A percentile compares a stretch with the other conserved stretches of the same genome.
Evolutionary conservation across 805 yeast species (phyloP).

Genomic region (Jamesozyma rosinii): DNA sequence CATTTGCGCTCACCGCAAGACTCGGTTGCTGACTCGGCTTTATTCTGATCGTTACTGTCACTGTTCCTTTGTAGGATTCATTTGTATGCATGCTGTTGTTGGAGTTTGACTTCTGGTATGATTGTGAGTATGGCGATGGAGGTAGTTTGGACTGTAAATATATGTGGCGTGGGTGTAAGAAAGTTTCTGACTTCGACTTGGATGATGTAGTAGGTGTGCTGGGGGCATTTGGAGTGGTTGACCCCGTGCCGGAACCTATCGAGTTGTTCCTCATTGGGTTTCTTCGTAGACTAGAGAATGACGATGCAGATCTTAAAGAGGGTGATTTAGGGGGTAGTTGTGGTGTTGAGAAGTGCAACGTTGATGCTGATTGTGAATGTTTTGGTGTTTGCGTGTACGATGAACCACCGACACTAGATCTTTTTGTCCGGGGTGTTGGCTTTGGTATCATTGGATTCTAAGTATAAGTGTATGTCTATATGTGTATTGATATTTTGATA

Average conservation of each 20-base stretch:
- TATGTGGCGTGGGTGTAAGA: conserved; percentile 2
- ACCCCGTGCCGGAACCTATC: conserved; percentile 2
- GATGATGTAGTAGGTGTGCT: conserved; percentile 4
- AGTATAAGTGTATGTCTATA: background rate
- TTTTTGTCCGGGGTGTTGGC: conserved; percentile 16
- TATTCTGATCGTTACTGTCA: conserved; percentile 69
- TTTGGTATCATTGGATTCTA: conserved; percentile 21
- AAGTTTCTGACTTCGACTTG: conserved; percentile 4
- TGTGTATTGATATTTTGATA: too few relatives aligned
- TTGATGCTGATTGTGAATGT: conserved; percentile 1
- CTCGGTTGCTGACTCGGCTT: conserved; percentile 58
- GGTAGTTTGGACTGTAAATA: background rate
- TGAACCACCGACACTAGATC: conserved; percentile 9
- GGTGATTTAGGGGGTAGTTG: conserved; percentile 15
- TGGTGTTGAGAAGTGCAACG: background rate
- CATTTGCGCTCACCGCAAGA: background rate
- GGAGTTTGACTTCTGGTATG: background rate
- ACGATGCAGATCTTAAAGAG: conserved; percentile 13
- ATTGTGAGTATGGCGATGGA: background rate
- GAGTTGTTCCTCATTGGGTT: conserved; percentile 1
- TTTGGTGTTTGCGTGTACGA: background rate
- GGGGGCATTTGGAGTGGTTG: conserved; percentile 2
- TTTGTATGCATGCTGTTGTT: conserved; percentile 6
- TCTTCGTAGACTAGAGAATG: conserved; percentile 12
- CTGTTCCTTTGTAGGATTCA: conserved; percentile 52